Percentiles rank a stretch among this genome's conserved stretches.
Evolutionary conservation across 495 filamentous ascomycete species (phyloP).

Genomic region (Aspergillus bertholletiae): DNA sequence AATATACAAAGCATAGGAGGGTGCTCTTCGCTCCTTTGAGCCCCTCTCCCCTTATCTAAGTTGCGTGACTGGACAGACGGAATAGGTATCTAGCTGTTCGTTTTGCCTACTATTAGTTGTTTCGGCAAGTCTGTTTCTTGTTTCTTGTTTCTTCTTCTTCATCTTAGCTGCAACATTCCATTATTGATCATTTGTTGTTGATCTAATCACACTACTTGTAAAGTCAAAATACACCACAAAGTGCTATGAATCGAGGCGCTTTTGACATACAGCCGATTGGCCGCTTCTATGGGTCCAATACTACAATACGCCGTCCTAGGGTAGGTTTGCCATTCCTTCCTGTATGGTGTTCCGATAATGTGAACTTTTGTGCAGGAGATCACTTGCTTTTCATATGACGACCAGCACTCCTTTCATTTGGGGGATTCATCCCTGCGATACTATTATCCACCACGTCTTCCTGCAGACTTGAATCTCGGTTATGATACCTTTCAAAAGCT

Average conservation of each 20-base stretch:
- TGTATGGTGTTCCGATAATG: neutral
- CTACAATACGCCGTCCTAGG: slow-evolving; percentile 65
- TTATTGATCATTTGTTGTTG: neutral
- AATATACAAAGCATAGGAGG: no score
- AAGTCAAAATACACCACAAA: neutral
- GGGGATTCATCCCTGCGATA: slow-evolving; percentile 77
- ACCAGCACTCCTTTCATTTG: slow-evolving; percentile 68
- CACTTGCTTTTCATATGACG: slow-evolving; percentile 85
- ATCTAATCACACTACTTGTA: neutral
- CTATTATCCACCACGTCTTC: slow-evolving; percentile 77
- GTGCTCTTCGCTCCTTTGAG: no score
- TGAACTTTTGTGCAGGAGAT: slow-evolving; percentile 61
- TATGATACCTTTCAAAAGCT: slow-evolving; percentile 82
- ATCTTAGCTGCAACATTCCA: no score
- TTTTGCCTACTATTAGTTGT: no score
- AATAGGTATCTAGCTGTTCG: no score
- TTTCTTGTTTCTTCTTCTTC: no score
- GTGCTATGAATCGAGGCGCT: slow-evolving; percentile 27
- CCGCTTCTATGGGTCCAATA: slow-evolving; percentile 57
- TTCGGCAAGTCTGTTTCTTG: no score
- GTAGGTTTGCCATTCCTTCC: slow-evolving; percentile 34
- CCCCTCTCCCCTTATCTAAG: no score
- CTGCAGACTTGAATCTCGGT: slow-evolving; percentile 69
- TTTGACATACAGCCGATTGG: slow-evolving; percentile 63
- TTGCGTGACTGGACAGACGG: no score